Evolutionary conservation across 148 eudicot species (phyloP).

Genomic region (Chenopodium formosanum): DNA sequence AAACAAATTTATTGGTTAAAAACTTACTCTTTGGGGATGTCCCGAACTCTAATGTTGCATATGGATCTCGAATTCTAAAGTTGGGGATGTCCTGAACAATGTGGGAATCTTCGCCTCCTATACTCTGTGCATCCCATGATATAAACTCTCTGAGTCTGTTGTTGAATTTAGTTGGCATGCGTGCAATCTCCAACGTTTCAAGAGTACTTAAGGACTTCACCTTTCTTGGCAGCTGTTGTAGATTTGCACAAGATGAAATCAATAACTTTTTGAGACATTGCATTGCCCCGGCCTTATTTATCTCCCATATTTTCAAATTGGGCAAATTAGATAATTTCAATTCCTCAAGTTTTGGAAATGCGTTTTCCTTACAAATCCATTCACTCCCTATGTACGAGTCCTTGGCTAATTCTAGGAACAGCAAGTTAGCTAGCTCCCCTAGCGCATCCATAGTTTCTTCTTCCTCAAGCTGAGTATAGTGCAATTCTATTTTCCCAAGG

Average conservation of each 20-base stretch:
- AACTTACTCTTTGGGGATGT: too few relatives aligned
- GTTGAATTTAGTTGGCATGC: slow-evolving; percentile 26
- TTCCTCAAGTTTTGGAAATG: slow-evolving; percentile 28
- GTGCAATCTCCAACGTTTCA: slow-evolving; percentile 16
- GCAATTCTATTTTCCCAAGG: slow-evolving; percentile 28
- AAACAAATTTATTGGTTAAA: too few relatives aligned
- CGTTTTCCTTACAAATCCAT: slow-evolving; percentile 14
- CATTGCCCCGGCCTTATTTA: slow-evolving; percentile 18
- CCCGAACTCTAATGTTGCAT: too few relatives aligned
- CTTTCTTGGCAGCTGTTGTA: slow-evolving; percentile 19
- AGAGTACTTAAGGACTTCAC: slow-evolving; percentile 12
- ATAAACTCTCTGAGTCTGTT: background rate
- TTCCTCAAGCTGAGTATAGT: slow-evolving; percentile 9
- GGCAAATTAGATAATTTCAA: slow-evolving; percentile 9
- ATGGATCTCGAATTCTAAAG: too few relatives aligned
- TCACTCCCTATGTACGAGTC: slow-evolving; percentile 25
- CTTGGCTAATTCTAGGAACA: slow-evolving; percentile 16
- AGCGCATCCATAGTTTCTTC: slow-evolving; percentile 13
- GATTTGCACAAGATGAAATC: slow-evolving; percentile 11
- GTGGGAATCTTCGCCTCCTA: slow-evolving; percentile 18
- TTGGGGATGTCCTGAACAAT: slow-evolving; percentile 15
- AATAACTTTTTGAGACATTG: slow-evolving; percentile 25
- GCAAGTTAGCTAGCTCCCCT: slow-evolving; percentile 18
- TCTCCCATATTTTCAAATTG: slow-evolving; percentile 22
- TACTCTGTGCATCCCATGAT: too few relatives aligned